A percentile compares a stretch with the other conserved stretches of the same genome.
Evolutionary conservation across 768 basidiomycete genomes (phyloP).

Genomic region (Rhodocollybia butyracea): DNA sequence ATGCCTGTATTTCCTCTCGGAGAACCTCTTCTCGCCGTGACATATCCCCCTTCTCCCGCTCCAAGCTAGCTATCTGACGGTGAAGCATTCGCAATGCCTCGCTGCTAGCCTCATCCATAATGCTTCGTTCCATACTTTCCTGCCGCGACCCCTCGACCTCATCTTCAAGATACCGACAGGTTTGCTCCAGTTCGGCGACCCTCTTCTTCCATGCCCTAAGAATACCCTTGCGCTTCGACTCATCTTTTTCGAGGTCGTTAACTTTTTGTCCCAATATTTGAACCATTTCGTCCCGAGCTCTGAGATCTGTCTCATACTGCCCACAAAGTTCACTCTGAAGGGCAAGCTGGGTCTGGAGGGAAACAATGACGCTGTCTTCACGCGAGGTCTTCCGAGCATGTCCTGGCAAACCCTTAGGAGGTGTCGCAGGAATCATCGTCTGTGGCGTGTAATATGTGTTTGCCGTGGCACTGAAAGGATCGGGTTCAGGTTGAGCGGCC

Average conservation of each 20-base stretch:
- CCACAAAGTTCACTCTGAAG: conserved; percentile 72
- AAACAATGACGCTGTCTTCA: conserved; percentile 69
- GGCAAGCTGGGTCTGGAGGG: conserved; percentile 70
- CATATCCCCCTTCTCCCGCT: conserved; percentile 58
- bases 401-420: conserved; percentile 37
- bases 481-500: conserved; percentile 43
- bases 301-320: conserved; percentile 75
- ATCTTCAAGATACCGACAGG: conserved; percentile 70
- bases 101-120: conserved; percentile 82
- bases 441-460: conserved; percentile 78
- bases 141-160: conserved; percentile 84
- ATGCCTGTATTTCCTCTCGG: conserved; percentile 42
- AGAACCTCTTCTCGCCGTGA: conserved; percentile 38
- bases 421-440: conserved; percentile 66
- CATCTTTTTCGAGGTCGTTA: conserved; percentile 56
- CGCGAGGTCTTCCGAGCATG: conserved; percentile 64
- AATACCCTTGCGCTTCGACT: conserved; percentile 50
- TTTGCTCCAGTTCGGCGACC: conserved; percentile 67
- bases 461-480: conserved; percentile 72
- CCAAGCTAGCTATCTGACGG: conserved; percentile 71
- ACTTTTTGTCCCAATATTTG: conserved; percentile 55
- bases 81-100: conserved; percentile 81
- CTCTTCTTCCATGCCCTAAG: conserved; percentile 73
- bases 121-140: conserved; percentile 74
- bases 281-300: conserved; percentile 71